A percentile compares a stretch with the other conserved stretches of the same genome.
These are phyloP conservation scores for Fraxinus floribunda DNA, from an alignment of 305 asterid species.

Conservation along the genomic window DNA sequence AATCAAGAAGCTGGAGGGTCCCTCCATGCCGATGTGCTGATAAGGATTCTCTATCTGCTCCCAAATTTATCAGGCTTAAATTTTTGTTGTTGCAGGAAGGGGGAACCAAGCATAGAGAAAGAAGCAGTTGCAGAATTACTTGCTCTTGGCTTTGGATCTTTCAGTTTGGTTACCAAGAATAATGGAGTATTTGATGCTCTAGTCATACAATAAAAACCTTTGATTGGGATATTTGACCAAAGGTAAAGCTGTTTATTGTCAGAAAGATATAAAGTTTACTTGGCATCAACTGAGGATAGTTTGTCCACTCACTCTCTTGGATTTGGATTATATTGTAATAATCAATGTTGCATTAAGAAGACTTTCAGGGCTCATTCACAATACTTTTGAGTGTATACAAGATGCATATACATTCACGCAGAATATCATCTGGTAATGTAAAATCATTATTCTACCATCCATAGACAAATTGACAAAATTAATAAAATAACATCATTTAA, in stretches of 20 bases:
- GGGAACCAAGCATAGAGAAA: neutral
- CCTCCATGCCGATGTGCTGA: neutral
- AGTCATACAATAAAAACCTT: neutral
- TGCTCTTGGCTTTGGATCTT: neutral
- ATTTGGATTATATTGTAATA: neutral
- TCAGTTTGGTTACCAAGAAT: neutral
- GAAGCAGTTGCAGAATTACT: neutral
- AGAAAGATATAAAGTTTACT: neutral
- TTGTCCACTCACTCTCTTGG: neutral
- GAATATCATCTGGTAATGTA: neutral
- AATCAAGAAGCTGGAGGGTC: neutral
- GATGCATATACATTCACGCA: neutral
- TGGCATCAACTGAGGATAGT: neutral
- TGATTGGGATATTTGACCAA: slow-evolving; percentile 1
- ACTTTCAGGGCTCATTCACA: neutral
- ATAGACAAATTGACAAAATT: neutral
- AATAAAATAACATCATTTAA: neutral
- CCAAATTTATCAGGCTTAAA: neutral
- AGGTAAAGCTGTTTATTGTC: neutral
- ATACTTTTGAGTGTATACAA: neutral
- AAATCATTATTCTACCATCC: neutral
- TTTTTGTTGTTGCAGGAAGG: neutral
- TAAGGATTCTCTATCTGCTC: neutral
- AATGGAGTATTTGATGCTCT: neutral
- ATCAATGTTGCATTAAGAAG: neutral